A percentile compares a stretch with the other conserved stretches of the same genome.
Conservation (phyloP, 1,284 basidiomycete species). For the Neonothopanus nambi region DNA sequence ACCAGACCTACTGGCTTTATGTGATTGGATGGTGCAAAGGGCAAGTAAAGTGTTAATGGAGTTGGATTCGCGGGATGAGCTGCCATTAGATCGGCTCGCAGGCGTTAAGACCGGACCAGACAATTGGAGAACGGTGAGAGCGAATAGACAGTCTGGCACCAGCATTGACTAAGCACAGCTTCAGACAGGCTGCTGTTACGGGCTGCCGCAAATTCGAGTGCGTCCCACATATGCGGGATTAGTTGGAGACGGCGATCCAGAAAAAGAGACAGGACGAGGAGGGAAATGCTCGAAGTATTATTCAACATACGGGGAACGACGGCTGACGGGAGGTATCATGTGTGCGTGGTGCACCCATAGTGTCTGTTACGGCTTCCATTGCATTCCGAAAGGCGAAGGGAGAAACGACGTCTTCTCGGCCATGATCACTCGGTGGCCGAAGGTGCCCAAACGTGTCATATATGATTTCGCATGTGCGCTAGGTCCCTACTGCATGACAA, state of each 20-base stretch:
- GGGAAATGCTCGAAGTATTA: no score
- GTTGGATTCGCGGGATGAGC: neutral
- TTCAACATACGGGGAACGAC: no score
- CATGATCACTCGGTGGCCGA: conserved; percentile 25
- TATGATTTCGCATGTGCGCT: conserved; percentile 22
- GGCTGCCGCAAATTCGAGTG: neutral
- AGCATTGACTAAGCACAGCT: neutral
- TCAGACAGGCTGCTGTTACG: conserved; percentile 4
- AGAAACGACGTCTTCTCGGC: conserved; percentile 35
- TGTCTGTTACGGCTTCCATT: conserved; percentile 32
- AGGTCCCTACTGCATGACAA: neutral
- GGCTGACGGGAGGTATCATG: no score
- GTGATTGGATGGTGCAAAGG: no score
- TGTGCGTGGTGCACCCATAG: conserved; percentile 34
- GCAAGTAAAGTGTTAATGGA: neutral
- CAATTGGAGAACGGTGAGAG: neutral
- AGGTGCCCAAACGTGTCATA: conserved; percentile 22
- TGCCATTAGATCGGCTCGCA: neutral
- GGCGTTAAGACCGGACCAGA: neutral
- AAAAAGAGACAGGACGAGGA: neutral
- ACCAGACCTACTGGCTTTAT: no score
- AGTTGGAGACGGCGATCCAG: neutral
- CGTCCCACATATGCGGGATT: neutral
- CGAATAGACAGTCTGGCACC: no score
- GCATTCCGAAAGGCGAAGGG: conserved; percentile 29